A percentile compares a stretch with the other conserved stretches of the same genome.
phyloP scores from a whole-genome alignment of 495 filamentous ascomycete genomes.

The Aspergillus olivimuriae region DNA sequence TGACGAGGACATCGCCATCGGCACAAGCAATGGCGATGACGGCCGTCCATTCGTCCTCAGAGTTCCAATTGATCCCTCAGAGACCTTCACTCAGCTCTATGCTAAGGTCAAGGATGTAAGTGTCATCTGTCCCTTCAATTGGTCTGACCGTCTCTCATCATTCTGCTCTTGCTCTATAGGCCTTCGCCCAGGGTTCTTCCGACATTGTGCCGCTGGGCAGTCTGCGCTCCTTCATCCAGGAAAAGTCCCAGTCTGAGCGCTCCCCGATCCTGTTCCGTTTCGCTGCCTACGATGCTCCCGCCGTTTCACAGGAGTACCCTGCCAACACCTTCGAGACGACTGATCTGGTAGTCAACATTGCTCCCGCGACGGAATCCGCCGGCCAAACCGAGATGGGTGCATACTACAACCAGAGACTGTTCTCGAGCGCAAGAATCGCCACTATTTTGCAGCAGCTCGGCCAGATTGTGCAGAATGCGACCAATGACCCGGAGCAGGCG shows the following conservation, averaged over 20 bases:
- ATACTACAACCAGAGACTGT: conserved; percentile 47
- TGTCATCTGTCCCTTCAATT: not conserved
- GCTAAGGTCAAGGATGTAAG: conserved; percentile 43
- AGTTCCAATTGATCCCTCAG: conserved; percentile 31
- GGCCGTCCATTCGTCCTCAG: conserved; percentile 45
- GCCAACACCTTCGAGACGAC: conserved; percentile 41
- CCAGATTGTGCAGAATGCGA: conserved; percentile 37
- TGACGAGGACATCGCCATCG: conserved; percentile 47
- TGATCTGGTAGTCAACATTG: conserved; percentile 42
- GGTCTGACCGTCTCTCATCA: conserved; percentile 1
- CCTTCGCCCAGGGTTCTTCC: conserved; percentile 36
- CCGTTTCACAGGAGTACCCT: conserved; percentile 41
- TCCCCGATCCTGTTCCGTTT: conserved; percentile 42
- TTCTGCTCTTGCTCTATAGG: conserved; percentile 13
- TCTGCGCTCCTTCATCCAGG: conserved; percentile 40
- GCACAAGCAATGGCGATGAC: conserved; percentile 37
- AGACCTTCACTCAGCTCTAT: conserved; percentile 38
- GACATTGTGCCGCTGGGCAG: conserved; percentile 42
- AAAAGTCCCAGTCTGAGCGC: conserved; percentile 36
- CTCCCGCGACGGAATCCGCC: conserved; percentile 17
- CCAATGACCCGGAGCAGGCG: conserved; percentile 35
- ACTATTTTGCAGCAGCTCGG: conserved; percentile 40
- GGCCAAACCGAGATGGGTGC: conserved; percentile 35
- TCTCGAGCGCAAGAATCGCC: conserved; percentile 41
- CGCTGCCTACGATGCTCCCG: conserved; percentile 43